Evolutionary conservation across 441 rosid species (phyloP).

Genomic region (Omphalea diandra): DNA sequence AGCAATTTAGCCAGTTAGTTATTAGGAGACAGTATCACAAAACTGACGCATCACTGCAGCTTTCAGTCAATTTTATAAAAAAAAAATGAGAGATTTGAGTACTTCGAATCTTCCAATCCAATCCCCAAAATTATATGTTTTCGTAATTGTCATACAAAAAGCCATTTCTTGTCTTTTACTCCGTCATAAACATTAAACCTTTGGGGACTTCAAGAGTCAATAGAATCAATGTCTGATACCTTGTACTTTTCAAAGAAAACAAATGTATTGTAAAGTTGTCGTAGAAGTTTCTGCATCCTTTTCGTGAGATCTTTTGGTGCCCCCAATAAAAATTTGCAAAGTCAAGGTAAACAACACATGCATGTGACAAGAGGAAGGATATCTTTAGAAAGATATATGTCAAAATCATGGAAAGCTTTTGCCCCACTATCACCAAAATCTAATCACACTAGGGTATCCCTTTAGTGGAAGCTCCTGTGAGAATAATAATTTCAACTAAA

Average conservation of each 20-base stretch:
- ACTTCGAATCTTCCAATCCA: constrained; percentile 25
- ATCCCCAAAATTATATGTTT: constrained; percentile 1
- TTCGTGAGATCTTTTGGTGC: constrained; percentile 25
- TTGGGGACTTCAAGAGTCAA: constrained; percentile 14
- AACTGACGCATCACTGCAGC: constrained; percentile 32
- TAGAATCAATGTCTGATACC: constrained; percentile 29
- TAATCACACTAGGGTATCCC: background rate
- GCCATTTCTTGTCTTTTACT: constrained; percentile 28
- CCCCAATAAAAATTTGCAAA: constrained; percentile 19
- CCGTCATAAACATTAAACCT: background rate
- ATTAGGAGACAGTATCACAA: constrained; percentile 12
- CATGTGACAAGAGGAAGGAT: background rate
- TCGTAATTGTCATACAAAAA: constrained; percentile 14
- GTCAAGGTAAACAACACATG: background rate
- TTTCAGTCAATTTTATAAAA: constrained; percentile 26
- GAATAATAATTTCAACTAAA: constrained; percentile 6
- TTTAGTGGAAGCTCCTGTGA: constrained; percentile 19
- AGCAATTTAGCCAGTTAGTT: no score
- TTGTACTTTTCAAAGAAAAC: constrained; percentile 33
- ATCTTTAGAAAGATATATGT: background rate
- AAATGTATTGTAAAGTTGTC: background rate
- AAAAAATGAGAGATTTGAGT: background rate
- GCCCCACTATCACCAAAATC: constrained; percentile 1
- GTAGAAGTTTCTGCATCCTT: constrained; percentile 24
- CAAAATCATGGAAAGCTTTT: constrained; percentile 8